Base-by-base conservation (phyloP, 495 filamentous ascomycete genomes). In the Penicillium canariense region DNA sequence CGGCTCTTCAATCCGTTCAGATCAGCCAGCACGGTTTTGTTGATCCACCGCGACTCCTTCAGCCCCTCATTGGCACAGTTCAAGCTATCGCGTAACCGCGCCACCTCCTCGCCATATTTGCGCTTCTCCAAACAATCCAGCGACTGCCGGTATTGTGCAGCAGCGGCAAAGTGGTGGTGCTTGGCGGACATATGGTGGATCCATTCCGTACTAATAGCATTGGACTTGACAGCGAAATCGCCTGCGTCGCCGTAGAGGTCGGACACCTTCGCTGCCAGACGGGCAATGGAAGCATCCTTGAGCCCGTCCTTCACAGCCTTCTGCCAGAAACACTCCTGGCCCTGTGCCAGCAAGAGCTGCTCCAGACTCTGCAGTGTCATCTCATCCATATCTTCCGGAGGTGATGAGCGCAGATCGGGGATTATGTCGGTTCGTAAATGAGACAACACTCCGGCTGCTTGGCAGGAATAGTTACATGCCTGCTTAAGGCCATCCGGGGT, bases 161-260 rank as follows among this genome's bases (percentile, higher is more conserved):
- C 94, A 1, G 90, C 95, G 26, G 94, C 94, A 70, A 98, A 97
- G 67, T 98, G 94, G 65, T 97, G 90, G 60, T 97, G 91, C 68
- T 98, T 98, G 2, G 94, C 94, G 5, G 87, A 89, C 84, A 94
- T 94, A 61, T 97, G 94, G 69, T 98, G 95, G 43, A 98, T 96
- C 94, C 94, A 97, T 52, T 96, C 89, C 40, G 86, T 90, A 60
- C 89, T 94, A 54, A 98, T 88, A 25, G 87, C 85, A 55, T 93
- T 87, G 31, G 89, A 95, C 57, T 90, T 91, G 54, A 93, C 86
- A 5, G 90, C 91, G 48, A 85, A 86, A 51, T 96, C 94, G 1
- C 87, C 86, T 12, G 92, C 90, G 40, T 87, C 76, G 25, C 84
- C 87, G 68, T 97, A 98, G 30, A 94, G 84, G 65, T 98, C 94